Conservation (phyloP, 1,284 basidiomycete genomes). For the Fomitopsis schrenkii region DNA sequence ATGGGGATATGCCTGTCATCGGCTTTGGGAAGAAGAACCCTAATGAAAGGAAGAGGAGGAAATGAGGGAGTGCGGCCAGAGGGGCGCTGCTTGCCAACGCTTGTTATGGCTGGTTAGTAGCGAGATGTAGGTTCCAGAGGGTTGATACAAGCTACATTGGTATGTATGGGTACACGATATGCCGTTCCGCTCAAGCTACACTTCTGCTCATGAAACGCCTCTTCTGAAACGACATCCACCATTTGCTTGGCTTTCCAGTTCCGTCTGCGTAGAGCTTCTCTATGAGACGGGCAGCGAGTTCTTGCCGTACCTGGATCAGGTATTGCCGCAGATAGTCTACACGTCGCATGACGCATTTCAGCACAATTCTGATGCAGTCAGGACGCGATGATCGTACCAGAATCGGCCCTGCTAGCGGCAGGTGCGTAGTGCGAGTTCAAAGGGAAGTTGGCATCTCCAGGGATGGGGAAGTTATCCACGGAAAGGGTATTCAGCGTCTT, state of each 20-base stretch:
- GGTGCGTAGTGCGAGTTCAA: slow-evolving; percentile 90
- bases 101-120: background rate
- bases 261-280: slow-evolving; percentile 88
- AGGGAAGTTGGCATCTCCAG: slow-evolving; percentile 94
- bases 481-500: slow-evolving; percentile 90
- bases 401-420: slow-evolving; percentile 75
- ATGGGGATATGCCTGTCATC: slow-evolving; percentile 74
- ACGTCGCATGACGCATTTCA: background rate
- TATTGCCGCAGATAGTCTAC: slow-evolving; percentile 88
- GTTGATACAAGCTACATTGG: background rate
- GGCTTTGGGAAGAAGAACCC: slow-evolving; percentile 87
- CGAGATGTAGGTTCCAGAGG: background rate
- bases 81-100: background rate
- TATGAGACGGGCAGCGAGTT: slow-evolving; percentile 82
- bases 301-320: slow-evolving; percentile 89
- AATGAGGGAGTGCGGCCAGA: slow-evolving; percentile 27
- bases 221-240: slow-evolving; percentile 99
- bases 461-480: slow-evolving; percentile 90
- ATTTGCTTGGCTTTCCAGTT: slow-evolving; percentile 92
- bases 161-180: slow-evolving; percentile 8
- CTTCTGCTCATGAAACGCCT: slow-evolving; percentile 93
- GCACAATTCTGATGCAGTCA: background rate
- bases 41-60: slow-evolving; percentile 67
- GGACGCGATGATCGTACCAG: slow-evolving; percentile 55
- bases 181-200: slow-evolving; percentile 40